These are phyloP conservation scores for Lachnellula willkommii DNA, from an alignment of 2,329 filamentous ascomycete species.

Conservation along the genomic window DNA sequence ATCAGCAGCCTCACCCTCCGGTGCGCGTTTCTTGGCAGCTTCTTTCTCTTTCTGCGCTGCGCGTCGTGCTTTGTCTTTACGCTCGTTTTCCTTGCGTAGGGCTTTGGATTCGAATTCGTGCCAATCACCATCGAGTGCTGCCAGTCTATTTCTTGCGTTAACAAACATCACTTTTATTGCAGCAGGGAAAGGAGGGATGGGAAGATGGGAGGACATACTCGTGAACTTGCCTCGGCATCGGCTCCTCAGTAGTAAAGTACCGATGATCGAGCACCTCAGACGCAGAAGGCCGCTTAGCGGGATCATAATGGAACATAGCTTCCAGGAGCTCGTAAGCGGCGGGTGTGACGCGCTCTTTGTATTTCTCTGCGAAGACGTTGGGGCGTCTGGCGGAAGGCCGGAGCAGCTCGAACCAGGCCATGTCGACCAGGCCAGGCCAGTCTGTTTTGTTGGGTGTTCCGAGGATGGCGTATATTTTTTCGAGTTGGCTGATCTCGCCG, in stretches of 20 bases:
- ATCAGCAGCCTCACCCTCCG: conserved; percentile 21
- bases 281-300: conserved; percentile 73
- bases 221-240: conserved; percentile 67
- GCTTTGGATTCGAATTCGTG: conserved; percentile 98
- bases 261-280: conserved; percentile 77
- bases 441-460: conserved; percentile 79
- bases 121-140: conserved; percentile 86
- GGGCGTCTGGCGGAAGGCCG: conserved; percentile 68
- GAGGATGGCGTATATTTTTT: conserved; percentile 91
- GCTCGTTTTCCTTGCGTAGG: conserved; percentile 81
- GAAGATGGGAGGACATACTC: conserved; percentile 55
- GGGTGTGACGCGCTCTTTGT: conserved; percentile 68
- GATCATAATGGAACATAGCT: conserved; percentile 87
- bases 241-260: conserved; percentile 83
- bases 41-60: conserved; percentile 26
- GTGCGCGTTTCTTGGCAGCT: conserved; percentile 24
- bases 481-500: conserved; percentile 90
- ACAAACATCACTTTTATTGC: neutral
- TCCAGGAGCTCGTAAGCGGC: conserved; percentile 78
- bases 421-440: conserved; percentile 87
- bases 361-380: conserved; percentile 76
- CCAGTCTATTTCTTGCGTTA: conserved; percentile 47
- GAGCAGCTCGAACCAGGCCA: conserved; percentile 95
- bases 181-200: neutral
- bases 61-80: conserved; percentile 42